These are phyloP conservation scores for Conoideocrella luteorostrata DNA, from an alignment of 2,329 filamentous ascomycete species.

Conservation along the genomic window DNA sequence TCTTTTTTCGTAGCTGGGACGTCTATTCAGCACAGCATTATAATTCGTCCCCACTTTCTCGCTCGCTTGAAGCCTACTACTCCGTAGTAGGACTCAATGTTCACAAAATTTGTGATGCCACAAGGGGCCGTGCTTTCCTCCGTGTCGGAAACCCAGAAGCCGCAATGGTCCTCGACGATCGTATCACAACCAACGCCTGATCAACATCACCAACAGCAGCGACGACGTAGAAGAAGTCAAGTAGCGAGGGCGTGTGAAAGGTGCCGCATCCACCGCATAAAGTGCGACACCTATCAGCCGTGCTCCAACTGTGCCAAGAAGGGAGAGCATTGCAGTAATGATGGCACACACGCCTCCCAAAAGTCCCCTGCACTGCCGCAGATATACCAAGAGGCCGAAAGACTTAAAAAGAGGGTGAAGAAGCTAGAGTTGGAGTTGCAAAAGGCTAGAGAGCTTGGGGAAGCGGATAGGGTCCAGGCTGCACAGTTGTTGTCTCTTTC, in stretches of 20 bases:
- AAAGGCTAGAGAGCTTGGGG: not conserved
- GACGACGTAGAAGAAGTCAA: not conserved
- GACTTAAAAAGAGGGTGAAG: not conserved
- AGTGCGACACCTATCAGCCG: conserved; percentile 30
- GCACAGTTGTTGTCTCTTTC: not conserved
- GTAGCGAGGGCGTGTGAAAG: not conserved
- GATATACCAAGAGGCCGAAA: conserved; percentile 12
- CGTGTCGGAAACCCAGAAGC: not conserved
- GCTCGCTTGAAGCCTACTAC: too few species aligned
- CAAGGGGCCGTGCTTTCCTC: not conserved
- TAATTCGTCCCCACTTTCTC: too few species aligned
- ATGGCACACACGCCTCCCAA: conserved; percentile 17
- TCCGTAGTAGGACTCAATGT: too few species aligned
- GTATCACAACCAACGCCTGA: not conserved
- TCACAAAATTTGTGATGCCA: too few species aligned
- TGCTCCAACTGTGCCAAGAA: conserved; percentile 28
- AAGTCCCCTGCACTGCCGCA: conserved; percentile 20
- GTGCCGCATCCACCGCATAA: conserved; percentile 27
- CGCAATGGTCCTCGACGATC: not conserved
- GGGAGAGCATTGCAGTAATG: conserved; percentile 24
- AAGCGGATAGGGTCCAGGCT: not conserved
- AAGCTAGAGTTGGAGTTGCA: not conserved
- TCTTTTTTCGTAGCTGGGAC: too few species aligned
- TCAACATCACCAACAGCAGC: not conserved
- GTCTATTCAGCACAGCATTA: too few species aligned